Base-by-base conservation (phyloP, 2,329 filamentous ascomycete species). In the Huntiella savannae region DNA sequence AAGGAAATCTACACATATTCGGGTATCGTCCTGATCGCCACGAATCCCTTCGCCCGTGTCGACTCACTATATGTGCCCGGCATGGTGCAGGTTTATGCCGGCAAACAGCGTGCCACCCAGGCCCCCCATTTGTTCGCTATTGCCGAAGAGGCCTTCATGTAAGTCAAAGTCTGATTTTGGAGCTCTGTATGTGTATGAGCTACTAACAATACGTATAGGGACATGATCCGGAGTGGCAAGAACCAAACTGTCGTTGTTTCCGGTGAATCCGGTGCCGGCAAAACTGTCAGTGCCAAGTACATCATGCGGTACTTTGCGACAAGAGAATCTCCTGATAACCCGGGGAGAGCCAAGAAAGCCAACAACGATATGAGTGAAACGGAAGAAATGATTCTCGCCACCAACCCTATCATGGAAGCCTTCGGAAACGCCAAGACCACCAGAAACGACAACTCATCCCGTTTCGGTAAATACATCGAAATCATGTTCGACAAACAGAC, bases 381-480 rank as follows among this genome's bases (percentile, higher is more conserved):
- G 1, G 91, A 98, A 65, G 88, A 98, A 67, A 87, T 93, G 62
- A 98, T 98, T 59, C 68, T 98, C 54, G 91, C 91, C 28, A 98
- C 91, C 46, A 98, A 98, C 61, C 91, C 91, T 35, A 94, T 98
- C 60, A 98, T 98, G 91, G 91, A 98, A 74, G 88, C 91, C 33
- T 98, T 98, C 59, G 91, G 91, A 61, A 98, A 98, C 67, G 91
- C 91, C 46, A 98, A 98, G 68, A 98, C 91, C n/a, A 98, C 91
- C 8, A 75, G 91, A 61, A 98, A 98, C 66, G 91, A 98, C 66
- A 98, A 98, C 66, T 98, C 91, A 39, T 98, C 91, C 37, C 77
- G 91, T 58, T 98, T 98, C 63, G 91, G 91, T 62, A 98, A 98
- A 70, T 98, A 98, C 63, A 96, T 98, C 56, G 91, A 98, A 67